Evolutionary conservation across 148 eudicot species (phyloP).

Genomic region (Selenicereus undatus): DNA sequence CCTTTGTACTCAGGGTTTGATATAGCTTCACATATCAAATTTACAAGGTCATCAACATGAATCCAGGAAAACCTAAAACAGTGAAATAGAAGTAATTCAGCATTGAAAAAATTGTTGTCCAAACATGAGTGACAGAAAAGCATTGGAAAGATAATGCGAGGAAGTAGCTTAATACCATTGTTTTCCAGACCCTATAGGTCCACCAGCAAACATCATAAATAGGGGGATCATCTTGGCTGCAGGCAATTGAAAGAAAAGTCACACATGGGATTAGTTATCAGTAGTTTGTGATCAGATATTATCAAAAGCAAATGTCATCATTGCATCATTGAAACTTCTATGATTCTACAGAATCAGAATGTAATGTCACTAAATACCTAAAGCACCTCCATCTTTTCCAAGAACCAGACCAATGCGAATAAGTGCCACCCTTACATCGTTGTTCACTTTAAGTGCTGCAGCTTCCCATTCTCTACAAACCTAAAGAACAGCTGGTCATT

Average conservation of each 20-base stretch:
- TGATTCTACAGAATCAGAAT: background rate
- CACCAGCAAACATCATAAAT: conserved; percentile 99
- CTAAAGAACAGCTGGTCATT: conserved; percentile 31
- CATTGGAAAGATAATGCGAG: background rate
- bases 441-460: conserved; percentile 60
- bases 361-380: conserved; percentile 43
- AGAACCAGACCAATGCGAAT: conserved; percentile 93
- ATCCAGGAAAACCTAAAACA: conserved; percentile 96
- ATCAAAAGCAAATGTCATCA: background rate
- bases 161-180: conserved; percentile 63
- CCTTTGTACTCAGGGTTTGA: conserved; percentile 81
- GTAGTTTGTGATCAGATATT: background rate
- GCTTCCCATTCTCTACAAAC: conserved; percentile 99
- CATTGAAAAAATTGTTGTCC: background rate
- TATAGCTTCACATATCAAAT: conserved; percentile 81
- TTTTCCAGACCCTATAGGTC: conserved; percentile 94
- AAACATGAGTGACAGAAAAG: background rate
- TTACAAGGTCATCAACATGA: conserved; percentile 91
- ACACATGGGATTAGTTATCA: background rate
- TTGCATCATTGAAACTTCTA: background rate
- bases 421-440: conserved; percentile 76
- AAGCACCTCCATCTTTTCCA: conserved; percentile 98
- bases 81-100: background rate
- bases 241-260: conserved; percentile 20
- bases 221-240: conserved; percentile 98